phyloP scores from a whole-genome alignment of 2,329 filamentous ascomycete species.

The Plenodomus lindquistii region DNA sequence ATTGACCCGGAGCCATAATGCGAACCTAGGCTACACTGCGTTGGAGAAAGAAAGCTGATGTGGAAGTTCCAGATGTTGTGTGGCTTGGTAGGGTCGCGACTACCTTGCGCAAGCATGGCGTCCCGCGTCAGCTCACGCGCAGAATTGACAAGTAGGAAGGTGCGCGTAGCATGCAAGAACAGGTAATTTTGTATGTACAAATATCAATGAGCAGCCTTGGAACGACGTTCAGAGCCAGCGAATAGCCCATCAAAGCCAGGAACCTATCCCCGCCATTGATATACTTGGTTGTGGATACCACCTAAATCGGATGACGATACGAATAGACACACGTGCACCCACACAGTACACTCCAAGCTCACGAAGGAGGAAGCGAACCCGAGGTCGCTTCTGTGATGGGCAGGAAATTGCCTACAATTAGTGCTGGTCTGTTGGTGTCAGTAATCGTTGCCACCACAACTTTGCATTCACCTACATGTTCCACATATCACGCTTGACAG shows the following conservation, averaged over 20 bases:
- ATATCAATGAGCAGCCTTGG: background rate
- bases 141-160: background rate
- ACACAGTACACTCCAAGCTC: background rate
- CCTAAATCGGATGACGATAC: too few species aligned
- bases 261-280: too few species aligned
- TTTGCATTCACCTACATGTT: constrained; percentile 74
- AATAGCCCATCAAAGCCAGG: background rate
- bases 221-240: background rate
- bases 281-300: too few species aligned
- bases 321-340: background rate
- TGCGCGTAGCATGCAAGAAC: background rate
- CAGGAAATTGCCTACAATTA: constrained; percentile 96
- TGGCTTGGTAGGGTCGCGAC: constrained; percentile 1
- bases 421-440: constrained; percentile 65
- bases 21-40: background rate
- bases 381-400: constrained; percentile 67
- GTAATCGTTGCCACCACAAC: constrained; percentile 8
- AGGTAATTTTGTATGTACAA: background rate
- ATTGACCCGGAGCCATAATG: constrained; percentile 29
- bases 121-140: background rate
- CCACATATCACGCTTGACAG: constrained; percentile 90
- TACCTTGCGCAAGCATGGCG: background rate
- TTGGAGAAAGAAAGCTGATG: background rate
- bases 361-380: constrained; percentile 20
- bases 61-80: too few species aligned